phyloP scores from a whole-genome alignment of 768 basidiomycete genomes.

The Mycena sanguinolenta region DNA sequence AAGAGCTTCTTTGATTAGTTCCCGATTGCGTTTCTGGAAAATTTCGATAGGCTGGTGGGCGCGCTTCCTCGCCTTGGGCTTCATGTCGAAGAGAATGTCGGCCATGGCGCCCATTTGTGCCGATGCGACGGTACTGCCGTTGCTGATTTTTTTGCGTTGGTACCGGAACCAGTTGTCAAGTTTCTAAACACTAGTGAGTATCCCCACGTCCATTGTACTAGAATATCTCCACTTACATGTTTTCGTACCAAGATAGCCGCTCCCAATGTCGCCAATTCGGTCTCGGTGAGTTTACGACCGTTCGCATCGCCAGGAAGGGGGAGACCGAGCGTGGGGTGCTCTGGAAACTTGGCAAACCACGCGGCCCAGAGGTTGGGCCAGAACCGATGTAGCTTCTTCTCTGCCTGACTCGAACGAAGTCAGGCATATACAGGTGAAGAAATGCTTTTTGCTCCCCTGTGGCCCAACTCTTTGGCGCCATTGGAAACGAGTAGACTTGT shows the following conservation, averaged over 20 bases:
- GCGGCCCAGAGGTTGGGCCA: background rate
- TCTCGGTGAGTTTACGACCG: background rate
- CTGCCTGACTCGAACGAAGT: slow-evolving; percentile 12
- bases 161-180: slow-evolving; percentile 17
- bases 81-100: background rate
- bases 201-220: too few species aligned
- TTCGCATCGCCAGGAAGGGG: background rate
- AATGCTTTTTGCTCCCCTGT: background rate
- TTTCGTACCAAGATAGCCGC: background rate
- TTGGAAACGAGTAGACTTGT: background rate
- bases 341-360: background rate
- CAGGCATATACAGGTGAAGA: background rate
- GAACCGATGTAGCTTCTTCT: slow-evolving; percentile 6
- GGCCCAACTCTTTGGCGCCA: slow-evolving; percentile 11
- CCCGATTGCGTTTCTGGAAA: slow-evolving; percentile 11
- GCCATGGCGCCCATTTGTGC: background rate
- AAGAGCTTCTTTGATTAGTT: background rate
- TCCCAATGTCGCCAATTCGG: background rate
- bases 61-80: background rate
- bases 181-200: background rate
- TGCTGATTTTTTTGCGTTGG: background rate
- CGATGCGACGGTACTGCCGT: background rate
- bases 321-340: background rate
- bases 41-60: slow-evolving; percentile 15
- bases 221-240: background rate